A percentile compares a stretch with the other conserved stretches of the same genome.
Conservation (phyloP, 148 eudicot species). For the Diospyros kaki region DNA sequence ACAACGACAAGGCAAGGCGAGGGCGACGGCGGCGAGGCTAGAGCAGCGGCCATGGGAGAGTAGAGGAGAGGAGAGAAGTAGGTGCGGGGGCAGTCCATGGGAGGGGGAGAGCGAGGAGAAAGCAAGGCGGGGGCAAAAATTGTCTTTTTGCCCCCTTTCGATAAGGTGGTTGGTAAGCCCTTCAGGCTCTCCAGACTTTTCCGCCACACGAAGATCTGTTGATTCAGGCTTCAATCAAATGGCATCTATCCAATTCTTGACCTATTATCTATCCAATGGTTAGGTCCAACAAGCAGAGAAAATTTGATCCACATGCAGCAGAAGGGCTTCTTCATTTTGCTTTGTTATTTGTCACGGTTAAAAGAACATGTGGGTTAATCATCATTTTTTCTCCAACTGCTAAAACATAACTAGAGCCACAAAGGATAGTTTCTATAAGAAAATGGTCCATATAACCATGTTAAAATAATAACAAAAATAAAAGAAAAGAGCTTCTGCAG, state of each 20-base stretch:
- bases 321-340: not conserved
- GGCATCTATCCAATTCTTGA: too few relatives aligned
- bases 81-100: too few relatives aligned
- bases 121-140: too few relatives aligned
- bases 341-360: not conserved
- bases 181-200: too few relatives aligned
- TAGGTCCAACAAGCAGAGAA: not conserved
- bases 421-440: not conserved
- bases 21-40: too few relatives aligned
- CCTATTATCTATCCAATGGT: too few relatives aligned
- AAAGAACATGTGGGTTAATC: not conserved
- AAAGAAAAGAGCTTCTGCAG: not conserved
- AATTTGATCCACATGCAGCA: not conserved
- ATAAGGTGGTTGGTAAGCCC: too few relatives aligned
- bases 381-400: not conserved
- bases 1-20: too few relatives aligned
- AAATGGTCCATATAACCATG: not conserved
- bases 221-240: not conserved
- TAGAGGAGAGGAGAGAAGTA: too few relatives aligned
- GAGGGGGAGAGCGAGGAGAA: too few relatives aligned
- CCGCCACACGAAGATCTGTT: conserved; percentile 2
- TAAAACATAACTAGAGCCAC: not conserved
- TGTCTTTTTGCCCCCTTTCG: too few relatives aligned
- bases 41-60: too few relatives aligned
- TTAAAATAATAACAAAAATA: not conserved